Base-by-base conservation (phyloP, 768 basidiomycete genomes). In the Suillus discolor region DNA sequence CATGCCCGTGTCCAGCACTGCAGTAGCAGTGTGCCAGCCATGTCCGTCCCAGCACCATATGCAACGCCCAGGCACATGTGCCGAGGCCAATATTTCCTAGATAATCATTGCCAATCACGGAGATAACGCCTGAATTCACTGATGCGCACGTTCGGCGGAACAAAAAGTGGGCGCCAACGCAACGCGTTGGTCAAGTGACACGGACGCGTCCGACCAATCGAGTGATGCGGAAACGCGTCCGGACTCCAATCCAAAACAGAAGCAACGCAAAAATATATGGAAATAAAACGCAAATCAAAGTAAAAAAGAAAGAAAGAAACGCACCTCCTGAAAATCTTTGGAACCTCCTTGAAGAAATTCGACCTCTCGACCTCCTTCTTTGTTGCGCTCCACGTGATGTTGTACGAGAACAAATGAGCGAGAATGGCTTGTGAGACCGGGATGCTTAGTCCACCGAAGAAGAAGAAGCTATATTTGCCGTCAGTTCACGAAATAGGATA, bases 291-390 rank as follows among this genome's bases (percentile, higher is more conserved):
- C n/a, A 23, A 23, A 47, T n/a, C 45, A n/a, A 47, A 45, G 9
- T n/a, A 20, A 45, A 45, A 47, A 47, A 47, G 11, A 20, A 20
- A 11, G 4, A 18, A 45, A 4, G 4, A 5, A 47, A 28, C 76
- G 65, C 41, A 76, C 74, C 74, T 69, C 72, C 89, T 87, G 77
- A 88, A 80, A 74, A 96, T 94, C 67, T 83, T 87, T 5, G 94
- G 94, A 28, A 95, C 87, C 75, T 97, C 94, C 63, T 91, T 86
- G 85, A 92, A 95, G 82, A 97, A 95, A 74, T 95, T 96, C 6
- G 91, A 92, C 57, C 87, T 83, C 76, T 95, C 90, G 47, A 96
- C 92, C 76, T 93, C 91, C 85, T 94, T 95, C 70, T 85, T 83
- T 7, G 87, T 89, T 39, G 86, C 81, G 6, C 81, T 79, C 87